Base-by-base conservation (phyloP, 129 eudicot species). In the Dittrichia graveolens region DNA sequence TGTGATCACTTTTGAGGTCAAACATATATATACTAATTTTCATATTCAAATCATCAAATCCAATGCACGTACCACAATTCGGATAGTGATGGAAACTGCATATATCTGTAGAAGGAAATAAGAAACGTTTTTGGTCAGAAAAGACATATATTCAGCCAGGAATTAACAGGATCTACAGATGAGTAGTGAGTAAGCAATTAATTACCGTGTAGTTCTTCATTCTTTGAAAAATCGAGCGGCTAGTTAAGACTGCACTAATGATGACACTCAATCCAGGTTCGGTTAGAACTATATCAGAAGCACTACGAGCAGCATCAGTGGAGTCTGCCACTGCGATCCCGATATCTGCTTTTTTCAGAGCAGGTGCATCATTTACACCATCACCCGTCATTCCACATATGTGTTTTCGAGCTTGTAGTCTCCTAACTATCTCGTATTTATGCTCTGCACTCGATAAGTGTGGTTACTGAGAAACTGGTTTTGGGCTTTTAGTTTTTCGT, bases 341-440 rank as follows among this genome's bases (percentile, higher is more conserved):
- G 18, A 91, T 91, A 79, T 91, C 97, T 11, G 97, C 97, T 78
- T 79, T 80, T 74, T 88, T 91, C 35, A 91, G 73, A 2, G 97
- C 95, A 3, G 97, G 97, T 35, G 97, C 97, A 77, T 91, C 97
- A 42, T 91, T 91, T 24, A 91, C 97, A 61, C 97, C 97, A 74
- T 91, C 97, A 46, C 97, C 97, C 5, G 97, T 91, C 97, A 91
- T 91, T 63, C 97, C 97, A 76, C 92, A 84, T 2, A 91, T 86
- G 75, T 88, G 97, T 56, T 91, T 86, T 72, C 88, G 83, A 5
- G 80, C 90, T 76, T 88, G 97, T 74, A 91, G 69, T 74, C 83
- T 88, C 61, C 80, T 86, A 61, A 91, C 97, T 31, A 91, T 88
- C 85, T 88, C 95, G n/a, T 88, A 91, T 58, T 91, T 91, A 52